Base-by-base conservation (phyloP, 257 asterid species). In the Plantago major region DNA sequence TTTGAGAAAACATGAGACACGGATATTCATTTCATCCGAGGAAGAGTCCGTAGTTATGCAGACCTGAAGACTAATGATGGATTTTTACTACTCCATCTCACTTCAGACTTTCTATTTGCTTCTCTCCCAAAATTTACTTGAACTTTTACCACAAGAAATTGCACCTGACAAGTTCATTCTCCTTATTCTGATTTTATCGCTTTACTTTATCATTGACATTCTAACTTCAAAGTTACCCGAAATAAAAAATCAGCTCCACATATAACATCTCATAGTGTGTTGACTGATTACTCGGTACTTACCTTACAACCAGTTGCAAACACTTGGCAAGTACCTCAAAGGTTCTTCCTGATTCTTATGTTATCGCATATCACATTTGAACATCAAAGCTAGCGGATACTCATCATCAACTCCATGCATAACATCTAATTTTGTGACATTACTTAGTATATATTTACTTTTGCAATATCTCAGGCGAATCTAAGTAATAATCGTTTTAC, bases 181-280 rank as follows among this genome's bases (percentile, higher is more conserved):
- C 26, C 26, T 22, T 22, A 22, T 22, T 22, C 26, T 22, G 26
- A 22, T 22, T n/a, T 22, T 22, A 22, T 22, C 26, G 26, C 26
- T 22, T 22, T 22, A 58, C 37, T 40, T 16, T n/a, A 13, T 5
- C 46, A 26, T 10, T 33, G 7, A 67, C 3, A 33, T 5, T 5
- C 6, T 7, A 33, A 33, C 6, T 7, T 4, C 40, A 33, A 33
- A 33, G 45, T 11, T 66, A 45, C 33, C 9, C 12, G 15, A 46
- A 9, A 55, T 40, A 22, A 50, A 46, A 43, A 11, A 26, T 30
- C n/a, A 26, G 33, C 59, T 55, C 63, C 28, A 53, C 58, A 52
- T 3, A 37, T 40, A 46, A 40, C 56, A 56, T 47, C 58, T 33
- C 6, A 33, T 1, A 33, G 1, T 33, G 40, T 33, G 40, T n/a